These are phyloP conservation scores for Dactylonectria macrodidyma DNA, from an alignment of 2,329 filamentous ascomycete genomes.

Conservation along the genomic window DNA sequence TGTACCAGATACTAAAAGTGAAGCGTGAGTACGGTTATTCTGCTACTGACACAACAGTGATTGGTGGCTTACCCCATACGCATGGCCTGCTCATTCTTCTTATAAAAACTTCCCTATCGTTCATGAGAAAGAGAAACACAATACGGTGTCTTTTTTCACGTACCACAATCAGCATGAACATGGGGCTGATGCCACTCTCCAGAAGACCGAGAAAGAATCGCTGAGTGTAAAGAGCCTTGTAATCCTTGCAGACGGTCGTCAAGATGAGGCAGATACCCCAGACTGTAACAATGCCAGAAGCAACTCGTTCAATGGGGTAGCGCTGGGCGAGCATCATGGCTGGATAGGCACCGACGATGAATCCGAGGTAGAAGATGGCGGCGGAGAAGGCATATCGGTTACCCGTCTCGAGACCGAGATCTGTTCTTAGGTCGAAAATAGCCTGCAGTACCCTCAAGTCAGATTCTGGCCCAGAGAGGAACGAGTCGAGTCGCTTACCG, in stretches of 20 bases:
- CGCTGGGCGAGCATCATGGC: conserved; percentile 58
- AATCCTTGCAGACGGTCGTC: conserved; percentile 56
- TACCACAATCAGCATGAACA: conserved; percentile 68
- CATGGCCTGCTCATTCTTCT: conserved; percentile 58
- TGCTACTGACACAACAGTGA: accelerated
- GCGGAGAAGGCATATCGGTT: conserved; percentile 61
- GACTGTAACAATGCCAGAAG: conserved; percentile 47
- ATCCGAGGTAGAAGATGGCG: conserved; percentile 65
- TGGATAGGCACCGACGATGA: conserved; percentile 63
- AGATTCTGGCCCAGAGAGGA: background rate
- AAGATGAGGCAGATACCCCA: conserved; percentile 58
- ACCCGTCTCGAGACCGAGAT: conserved; percentile 53
- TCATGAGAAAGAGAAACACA: background rate
- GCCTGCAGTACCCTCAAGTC: conserved; percentile 22
- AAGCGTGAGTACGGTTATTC: background rate
- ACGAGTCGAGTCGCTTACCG: conserved; percentile 51
- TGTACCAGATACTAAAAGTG: conserved; percentile 55
- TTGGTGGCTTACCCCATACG: conserved; percentile 48
- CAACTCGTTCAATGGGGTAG: conserved; percentile 62
- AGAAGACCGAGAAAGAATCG: conserved; percentile 70
- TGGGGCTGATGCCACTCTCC: conserved; percentile 69
- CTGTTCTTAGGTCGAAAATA: conserved; percentile 38
- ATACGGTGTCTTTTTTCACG: conserved; percentile 28
- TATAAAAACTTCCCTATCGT: conserved; percentile 54
- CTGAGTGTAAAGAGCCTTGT: conserved; percentile 58